These are phyloP conservation scores for Mytilinidion resinicola DNA, from an alignment of 495 filamentous ascomycete species.

Conservation along the genomic window DNA sequence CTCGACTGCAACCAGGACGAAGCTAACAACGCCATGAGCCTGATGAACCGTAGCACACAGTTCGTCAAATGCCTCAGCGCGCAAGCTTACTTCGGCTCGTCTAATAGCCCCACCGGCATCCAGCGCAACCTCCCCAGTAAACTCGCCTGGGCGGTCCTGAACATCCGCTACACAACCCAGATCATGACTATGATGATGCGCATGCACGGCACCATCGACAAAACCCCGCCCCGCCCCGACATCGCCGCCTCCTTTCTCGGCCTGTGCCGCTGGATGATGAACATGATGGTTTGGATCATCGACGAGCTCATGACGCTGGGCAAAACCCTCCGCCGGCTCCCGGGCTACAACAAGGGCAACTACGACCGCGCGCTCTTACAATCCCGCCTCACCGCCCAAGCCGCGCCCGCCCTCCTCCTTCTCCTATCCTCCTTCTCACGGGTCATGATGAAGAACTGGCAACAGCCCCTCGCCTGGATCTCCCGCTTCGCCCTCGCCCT, in stretches of 20 bases:
- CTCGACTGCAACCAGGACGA: conserved; percentile 63
- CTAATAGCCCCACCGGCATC: conserved; percentile 47
- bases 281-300: conserved; percentile 61
- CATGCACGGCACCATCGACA: conserved; percentile 23
- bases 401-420: conserved; percentile 54
- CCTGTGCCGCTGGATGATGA: conserved; percentile 58
- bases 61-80: conserved; percentile 66
- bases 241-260: conserved; percentile 51
- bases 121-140: conserved; percentile 55
- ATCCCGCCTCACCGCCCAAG: conserved; percentile 41
- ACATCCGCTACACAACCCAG: conserved; percentile 63
- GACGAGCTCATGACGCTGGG: conserved; percentile 60
- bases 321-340: conserved; percentile 46
- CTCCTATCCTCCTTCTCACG: conserved; percentile 69
- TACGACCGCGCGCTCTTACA: conserved; percentile 37
- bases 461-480: conserved; percentile 42
- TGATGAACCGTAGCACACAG: conserved; percentile 59
- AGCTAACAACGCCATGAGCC: conserved; percentile 50
- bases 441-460: conserved; percentile 63
- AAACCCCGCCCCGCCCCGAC: conserved; percentile 29
- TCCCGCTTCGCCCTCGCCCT: conserved; percentile 5
- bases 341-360: background rate
- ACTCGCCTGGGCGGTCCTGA: conserved; percentile 66
- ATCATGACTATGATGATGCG: conserved; percentile 57
- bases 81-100: conserved; percentile 54